Evolutionary conservation across 2,329 filamentous ascomycete genomes (phyloP).

Genomic region (Apiospora phragmitis): DNA sequence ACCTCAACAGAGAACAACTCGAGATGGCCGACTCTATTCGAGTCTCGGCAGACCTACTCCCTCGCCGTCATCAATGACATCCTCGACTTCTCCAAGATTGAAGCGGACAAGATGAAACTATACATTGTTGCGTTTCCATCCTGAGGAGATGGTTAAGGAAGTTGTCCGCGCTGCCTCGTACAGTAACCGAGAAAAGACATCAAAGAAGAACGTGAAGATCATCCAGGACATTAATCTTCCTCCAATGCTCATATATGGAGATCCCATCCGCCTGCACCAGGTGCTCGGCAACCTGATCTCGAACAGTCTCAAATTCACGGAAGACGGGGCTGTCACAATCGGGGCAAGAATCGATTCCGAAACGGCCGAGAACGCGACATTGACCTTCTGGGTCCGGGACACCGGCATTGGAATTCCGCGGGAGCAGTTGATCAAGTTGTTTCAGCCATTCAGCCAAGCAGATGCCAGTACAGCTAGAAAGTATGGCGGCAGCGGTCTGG

Average conservation of each 20-base stretch:
- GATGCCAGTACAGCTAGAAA: constrained; percentile 87
- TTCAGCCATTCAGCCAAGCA: constrained; percentile 90
- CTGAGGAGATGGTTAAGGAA: constrained; percentile 66
- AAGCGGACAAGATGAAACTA: constrained; percentile 83
- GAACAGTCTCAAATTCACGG: constrained; percentile 94
- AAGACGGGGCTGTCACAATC: constrained; percentile 82
- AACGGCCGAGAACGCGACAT: constrained; percentile 66
- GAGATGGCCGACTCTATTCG: constrained; percentile 89
- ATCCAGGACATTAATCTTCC: constrained; percentile 72
- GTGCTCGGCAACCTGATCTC: constrained; percentile 81
- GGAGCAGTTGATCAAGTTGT: constrained; percentile 80
- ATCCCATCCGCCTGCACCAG: constrained; percentile 67
- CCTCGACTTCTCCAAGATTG: constrained; percentile 91
- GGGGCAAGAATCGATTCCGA: constrained; percentile 73
- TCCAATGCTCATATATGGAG: constrained; percentile 70
- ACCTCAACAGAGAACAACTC: constrained; percentile 72
- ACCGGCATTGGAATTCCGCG: constrained; percentile 89
- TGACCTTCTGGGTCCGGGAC: constrained; percentile 85
- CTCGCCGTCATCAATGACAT: constrained; percentile 96
- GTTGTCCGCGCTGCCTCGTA: constrained; percentile 67
- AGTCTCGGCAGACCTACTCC: constrained; percentile 78
- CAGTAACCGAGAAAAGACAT: constrained; percentile 64
- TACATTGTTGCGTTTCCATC: constrained; percentile 71
- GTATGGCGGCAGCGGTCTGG: constrained; percentile 89
- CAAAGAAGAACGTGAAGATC: constrained; percentile 63